Evolutionary conservation across 2,329 filamentous ascomycete species (phyloP).

Genomic region (Aspergillus clavatus): DNA sequence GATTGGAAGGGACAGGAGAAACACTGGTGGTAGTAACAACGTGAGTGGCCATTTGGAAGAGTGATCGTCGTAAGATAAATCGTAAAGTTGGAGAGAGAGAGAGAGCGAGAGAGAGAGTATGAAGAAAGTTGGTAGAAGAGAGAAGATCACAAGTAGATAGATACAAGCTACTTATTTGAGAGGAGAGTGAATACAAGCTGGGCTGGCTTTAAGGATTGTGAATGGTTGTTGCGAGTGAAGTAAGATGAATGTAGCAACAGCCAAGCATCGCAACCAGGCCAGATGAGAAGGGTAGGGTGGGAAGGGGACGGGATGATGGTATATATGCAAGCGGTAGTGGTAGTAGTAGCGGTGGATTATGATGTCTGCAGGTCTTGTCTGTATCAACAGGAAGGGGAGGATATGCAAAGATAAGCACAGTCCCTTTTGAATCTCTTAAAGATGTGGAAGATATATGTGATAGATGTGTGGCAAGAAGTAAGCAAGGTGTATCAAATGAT

Average conservation of each 20-base stretch:
- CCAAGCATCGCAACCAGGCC: not conserved
- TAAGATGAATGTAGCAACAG: not conserved
- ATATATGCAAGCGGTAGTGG: not conserved
- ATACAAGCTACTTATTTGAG: no score
- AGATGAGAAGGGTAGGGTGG: no score
- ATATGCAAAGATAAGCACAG: no score
- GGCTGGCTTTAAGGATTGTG: not conserved
- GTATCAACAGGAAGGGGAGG: no score
- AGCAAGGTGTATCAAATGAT: no score
- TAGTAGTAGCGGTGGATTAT: no score
- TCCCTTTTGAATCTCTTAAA: no score
- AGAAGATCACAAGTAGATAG: not conserved
- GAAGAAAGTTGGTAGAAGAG: not conserved
- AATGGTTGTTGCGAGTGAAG: not conserved
- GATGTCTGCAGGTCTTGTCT: no score
- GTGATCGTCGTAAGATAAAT: not conserved
- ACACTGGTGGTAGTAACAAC: constrained; percentile 28
- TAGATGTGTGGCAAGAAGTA: no score
- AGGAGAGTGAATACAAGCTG: not conserved
- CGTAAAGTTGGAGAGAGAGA: not conserved
- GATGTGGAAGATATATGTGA: no score
- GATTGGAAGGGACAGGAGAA: constrained; percentile 21
- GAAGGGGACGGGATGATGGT: no score
- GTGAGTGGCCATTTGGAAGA: constrained; percentile 28
- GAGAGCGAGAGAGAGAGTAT: not conserved